Conservation (phyloP, 345 rosid species). For the Sisymbrium irio region DNA sequence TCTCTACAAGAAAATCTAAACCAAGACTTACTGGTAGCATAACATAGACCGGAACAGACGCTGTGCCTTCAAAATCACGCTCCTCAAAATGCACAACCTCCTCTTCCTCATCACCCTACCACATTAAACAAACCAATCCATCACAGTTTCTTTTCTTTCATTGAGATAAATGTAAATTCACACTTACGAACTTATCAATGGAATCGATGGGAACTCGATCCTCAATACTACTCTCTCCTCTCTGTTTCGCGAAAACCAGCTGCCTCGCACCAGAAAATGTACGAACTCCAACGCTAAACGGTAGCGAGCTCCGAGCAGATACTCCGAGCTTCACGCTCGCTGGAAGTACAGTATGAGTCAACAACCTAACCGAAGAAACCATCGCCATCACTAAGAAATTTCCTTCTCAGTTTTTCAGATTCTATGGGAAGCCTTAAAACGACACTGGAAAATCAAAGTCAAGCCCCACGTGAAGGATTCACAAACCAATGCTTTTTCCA, state of each 20-base stretch:
- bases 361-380: constrained; percentile 30
- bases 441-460: constrained; percentile 5
- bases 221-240: constrained; percentile 21
- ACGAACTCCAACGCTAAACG: constrained; percentile 23
- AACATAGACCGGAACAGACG: constrained; percentile 83
- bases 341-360: constrained; percentile 22
- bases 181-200: constrained; percentile 36
- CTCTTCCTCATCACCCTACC: constrained; percentile 31
- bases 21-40: constrained; percentile 80
- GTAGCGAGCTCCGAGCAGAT: constrained; percentile 17
- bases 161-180: too few relatives aligned
- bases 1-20: not conserved
- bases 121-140: not conserved
- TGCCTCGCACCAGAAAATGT: constrained; percentile 11
- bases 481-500: not conserved
- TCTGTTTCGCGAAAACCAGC: constrained; percentile 28
- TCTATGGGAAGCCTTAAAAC: not conserved
- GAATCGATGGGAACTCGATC: constrained; percentile 25
- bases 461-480: constrained; percentile 24
- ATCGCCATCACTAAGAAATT: constrained; percentile 27
- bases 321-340: constrained; percentile 14
- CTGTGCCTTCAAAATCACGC: constrained; percentile 81
- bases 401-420: not conserved
- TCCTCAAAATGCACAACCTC: constrained; percentile 37
- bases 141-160: too few relatives aligned